Conservation (phyloP, 2,329 filamentous ascomycete genomes). For the Penicillium sp. region DNA sequence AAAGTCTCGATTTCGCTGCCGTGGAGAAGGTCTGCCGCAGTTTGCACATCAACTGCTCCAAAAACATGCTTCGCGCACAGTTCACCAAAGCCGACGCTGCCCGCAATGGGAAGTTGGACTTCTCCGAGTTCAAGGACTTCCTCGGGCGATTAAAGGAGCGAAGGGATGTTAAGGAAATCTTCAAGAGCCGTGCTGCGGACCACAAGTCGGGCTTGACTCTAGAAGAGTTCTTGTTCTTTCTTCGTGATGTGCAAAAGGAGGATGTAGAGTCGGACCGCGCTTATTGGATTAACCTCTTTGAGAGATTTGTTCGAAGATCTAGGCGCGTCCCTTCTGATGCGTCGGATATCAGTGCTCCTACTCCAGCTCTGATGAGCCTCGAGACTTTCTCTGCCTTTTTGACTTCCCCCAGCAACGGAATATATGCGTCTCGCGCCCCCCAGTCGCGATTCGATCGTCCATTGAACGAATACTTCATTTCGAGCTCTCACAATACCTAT, state of each 20-base stretch:
- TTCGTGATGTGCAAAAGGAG: conserved; percentile 69
- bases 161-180: conserved; percentile 73
- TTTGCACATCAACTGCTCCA: conserved; percentile 85
- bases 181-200: conserved; percentile 57
- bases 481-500: conserved; percentile 98
- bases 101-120: conserved; percentile 64
- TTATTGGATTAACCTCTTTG: conserved; percentile 69
- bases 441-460: conserved; percentile 70
- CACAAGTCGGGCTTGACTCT: conserved; percentile 62
- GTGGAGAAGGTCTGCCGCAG: conserved; percentile 82
- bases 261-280: conserved; percentile 62
- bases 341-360: conserved; percentile 29
- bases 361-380: conserved; percentile 64
- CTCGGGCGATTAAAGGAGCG: conserved; percentile 77
- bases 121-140: conserved; percentile 76
- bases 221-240: conserved; percentile 69
- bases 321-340: conserved; percentile 45
- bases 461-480: conserved; percentile 95
- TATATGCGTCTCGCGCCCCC: conserved; percentile 58
- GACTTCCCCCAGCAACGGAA: conserved; percentile 67
- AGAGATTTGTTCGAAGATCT: conserved; percentile 61
- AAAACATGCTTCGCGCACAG: conserved; percentile 65
- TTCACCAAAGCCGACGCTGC: conserved; percentile 70
- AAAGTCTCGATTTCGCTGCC: conserved; percentile 70
- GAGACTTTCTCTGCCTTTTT: conserved; percentile 74